phyloP scores from a whole-genome alignment of 108 stramenopile species.

The Cyclotella choctawhatcheeana region DNA sequence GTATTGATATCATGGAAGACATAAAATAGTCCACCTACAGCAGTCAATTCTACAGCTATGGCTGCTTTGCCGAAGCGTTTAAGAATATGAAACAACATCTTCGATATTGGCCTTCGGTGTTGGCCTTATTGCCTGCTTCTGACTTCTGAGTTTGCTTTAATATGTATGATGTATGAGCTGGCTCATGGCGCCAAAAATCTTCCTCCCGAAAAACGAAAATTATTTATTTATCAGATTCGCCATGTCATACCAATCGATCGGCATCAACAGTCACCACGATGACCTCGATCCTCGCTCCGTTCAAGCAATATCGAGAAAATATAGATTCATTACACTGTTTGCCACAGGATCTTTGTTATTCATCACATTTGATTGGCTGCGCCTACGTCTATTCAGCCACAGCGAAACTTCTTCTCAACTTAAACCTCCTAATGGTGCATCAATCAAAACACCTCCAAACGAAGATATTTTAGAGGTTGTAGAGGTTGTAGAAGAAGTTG shows the following conservation, averaged over 20 bases:
- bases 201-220: too few species aligned
- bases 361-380: conserved; percentile 4
- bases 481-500: too few species aligned
- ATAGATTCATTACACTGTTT: neutral
- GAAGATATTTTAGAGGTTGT: too few species aligned
- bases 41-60: conserved; percentile 29
- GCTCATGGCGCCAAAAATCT: too few species aligned
- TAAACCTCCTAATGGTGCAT: neutral
- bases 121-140: neutral
- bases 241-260: conserved; percentile 16
- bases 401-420: neutral
- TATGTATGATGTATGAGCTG: too few species aligned
- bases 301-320: neutral
- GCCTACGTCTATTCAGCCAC: neutral
- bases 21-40: conserved; percentile 22
- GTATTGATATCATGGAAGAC: conserved; percentile 41
- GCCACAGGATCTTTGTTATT: neutral
- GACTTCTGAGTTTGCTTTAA: too few species aligned
- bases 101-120: neutral
- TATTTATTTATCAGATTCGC: too few species aligned
- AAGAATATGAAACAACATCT: neutral
- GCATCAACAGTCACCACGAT: conserved; percentile 7
- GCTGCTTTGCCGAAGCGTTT: conserved; percentile 38
- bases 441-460: neutral
- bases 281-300: neutral